Base-by-base conservation (phyloP, 257 asterid species). In the Plectranthus barbatus region DNA sequence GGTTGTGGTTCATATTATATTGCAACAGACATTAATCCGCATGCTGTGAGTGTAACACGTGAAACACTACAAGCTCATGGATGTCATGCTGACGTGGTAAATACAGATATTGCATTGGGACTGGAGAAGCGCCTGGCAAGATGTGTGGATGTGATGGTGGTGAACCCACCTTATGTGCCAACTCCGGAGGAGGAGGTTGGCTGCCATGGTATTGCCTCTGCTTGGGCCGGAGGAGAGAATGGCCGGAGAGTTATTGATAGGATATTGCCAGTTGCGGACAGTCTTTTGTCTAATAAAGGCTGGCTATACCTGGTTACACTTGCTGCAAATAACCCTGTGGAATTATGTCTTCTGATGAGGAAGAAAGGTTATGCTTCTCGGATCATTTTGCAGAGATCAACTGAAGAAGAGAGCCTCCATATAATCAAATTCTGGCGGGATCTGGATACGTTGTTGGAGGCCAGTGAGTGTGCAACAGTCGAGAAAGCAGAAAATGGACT, bases 171-270 rank as follows among this genome's bases (percentile, higher is more conserved):
- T 54, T 93, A 93, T 55, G 97, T 93, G 69, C 99, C 97, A 4
- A 90, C 97, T 1, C 97, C 99, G 2, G 97, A 90, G 61, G 92
- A 87, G 2, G 97, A 93, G 78, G 99, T 92, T 49, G 99, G 99
- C 9, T 56, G 83, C 50, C 36, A 44, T 3, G 99, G 99, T 42
- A 87, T 93, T 57, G 77, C 88, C 11, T 76, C 97, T 3, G 68
- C 99, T 24, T 93, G 99, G 96, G 96, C 97, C 0, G 99, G 99
- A 37, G 97, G 96, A 14, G 97, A 84, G 64, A 84, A 87, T 69
- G 99, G 97, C 0, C 67, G 95, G 56, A 68, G 77, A 1, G 97
- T 93, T 39, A 87, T 87, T 70, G 95, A 93, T 67, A 84, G 76
- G 80, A 93, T 93, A 61, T 74, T 93, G 82, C 95, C 95, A 0